Base-by-base conservation (phyloP, 2,329 filamentous ascomycete genomes). In the Anisogramma anomala region DNA sequence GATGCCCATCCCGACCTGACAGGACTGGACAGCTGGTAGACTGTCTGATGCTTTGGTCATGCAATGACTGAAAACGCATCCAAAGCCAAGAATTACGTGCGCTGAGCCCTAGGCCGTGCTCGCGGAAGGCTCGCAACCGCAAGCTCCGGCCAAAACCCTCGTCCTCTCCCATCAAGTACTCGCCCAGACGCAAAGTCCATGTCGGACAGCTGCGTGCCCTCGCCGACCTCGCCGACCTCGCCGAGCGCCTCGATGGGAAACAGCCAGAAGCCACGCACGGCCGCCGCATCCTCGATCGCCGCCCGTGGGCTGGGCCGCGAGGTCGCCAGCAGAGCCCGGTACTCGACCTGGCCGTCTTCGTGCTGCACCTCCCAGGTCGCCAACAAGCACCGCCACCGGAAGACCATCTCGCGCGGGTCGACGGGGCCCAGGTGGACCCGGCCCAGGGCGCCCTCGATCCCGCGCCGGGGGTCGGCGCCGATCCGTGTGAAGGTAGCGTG, bases 351-450 rank as follows among this genome's bases (percentile, higher is more conserved):
- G n/a, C 25, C 33, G 2, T 3, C 19, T 18, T 42, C n/a, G 8
- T 38, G 30, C 5, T 18, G n/a, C 23, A 36, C 28, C 9, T 10
- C 20, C 44, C 44, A 46, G 6, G 15, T 38, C 14, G 23, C 26
- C 28, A 43, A 10, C 28, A 46, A 8, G 18, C 34, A 27, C 15
- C 28, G 33, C 44, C 44, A 46, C 10, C 41, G 44, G 25, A 42
- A 41, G 2, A 44, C 18, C 10, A 46, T 19, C 25, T 46, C 44
- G 2, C 41, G 36, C 13, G 44, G 41, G 18, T 46, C 44, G n/a
- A 41, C 7, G 1, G 4, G 13, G 30, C 44, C 44, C 37, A 46
- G 33, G 4, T 38, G 19, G 6, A 43, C 14, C 2, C 4, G n/a
- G 25, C 25, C 14, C 7, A 46, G 34, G 11, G 14, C 41, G 4